A percentile compares a stretch with the other conserved stretches of the same genome.
Conservation (phyloP, 2,329 filamentous ascomycete genomes). For the Paraconiothyrium sp. region DNA sequence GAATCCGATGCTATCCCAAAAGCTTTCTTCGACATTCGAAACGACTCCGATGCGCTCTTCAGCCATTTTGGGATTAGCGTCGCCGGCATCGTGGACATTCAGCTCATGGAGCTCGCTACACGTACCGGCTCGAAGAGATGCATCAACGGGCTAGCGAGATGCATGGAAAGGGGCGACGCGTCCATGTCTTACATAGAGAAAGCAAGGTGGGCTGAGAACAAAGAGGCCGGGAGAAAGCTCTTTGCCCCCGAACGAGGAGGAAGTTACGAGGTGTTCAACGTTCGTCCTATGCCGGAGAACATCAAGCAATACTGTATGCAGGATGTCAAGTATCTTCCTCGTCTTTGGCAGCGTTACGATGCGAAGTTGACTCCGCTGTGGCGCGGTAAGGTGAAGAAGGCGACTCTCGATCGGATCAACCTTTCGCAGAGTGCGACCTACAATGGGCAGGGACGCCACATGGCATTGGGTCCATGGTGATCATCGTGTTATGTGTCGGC, state of each 20-base stretch:
- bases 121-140: slow-evolving; percentile 12
- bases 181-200: slow-evolving; percentile 12
- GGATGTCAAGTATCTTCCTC: slow-evolving; percentile 29
- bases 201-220: slow-evolving; percentile 30
- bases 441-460: slow-evolving; percentile 7
- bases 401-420: slow-evolving; percentile 1
- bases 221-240: slow-evolving; percentile 31
- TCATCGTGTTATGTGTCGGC: not conserved
- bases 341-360: slow-evolving; percentile 13
- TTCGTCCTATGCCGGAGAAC: slow-evolving; percentile 29
- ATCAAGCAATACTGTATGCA: slow-evolving; percentile 32
- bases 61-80: slow-evolving; percentile 28
- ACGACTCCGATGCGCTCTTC: slow-evolving; percentile 40
- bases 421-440: slow-evolving; percentile 6
- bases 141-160: slow-evolving; percentile 23
- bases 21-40: slow-evolving; percentile 42
- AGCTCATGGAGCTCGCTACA: slow-evolving; percentile 34
- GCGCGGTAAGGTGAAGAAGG: not conserved
- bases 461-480: slow-evolving; percentile 6
- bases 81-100: slow-evolving; percentile 27
- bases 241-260: slow-evolving; percentile 32
- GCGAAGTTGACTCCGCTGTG: not conserved
- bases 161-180: slow-evolving; percentile 20
- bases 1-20: slow-evolving; percentile 33
- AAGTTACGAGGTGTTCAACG: slow-evolving; percentile 36